phyloP scores from a whole-genome alignment of 2,329 filamentous ascomycete species.

The Aspergillus phoenicis region DNA sequence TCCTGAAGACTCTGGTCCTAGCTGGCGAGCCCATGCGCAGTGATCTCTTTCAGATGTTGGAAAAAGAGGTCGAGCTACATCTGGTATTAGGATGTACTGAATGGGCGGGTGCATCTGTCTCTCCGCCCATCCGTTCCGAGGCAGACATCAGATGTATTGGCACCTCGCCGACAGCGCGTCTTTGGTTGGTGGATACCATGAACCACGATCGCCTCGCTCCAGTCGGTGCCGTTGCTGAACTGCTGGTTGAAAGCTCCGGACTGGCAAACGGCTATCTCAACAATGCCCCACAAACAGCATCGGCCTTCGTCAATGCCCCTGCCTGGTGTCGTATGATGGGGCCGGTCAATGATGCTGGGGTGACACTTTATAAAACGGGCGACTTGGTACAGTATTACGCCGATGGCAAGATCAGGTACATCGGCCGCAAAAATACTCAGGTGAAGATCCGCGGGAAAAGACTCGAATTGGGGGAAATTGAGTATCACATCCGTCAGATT shows the following conservation, averaged over 20 bases:
- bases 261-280: conserved; percentile 45
- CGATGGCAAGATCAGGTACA: conserved; percentile 1
- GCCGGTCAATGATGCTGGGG: too few species aligned
- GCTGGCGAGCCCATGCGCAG: background rate
- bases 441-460: conserved; percentile 13
- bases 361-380: background rate
- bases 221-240: conserved; percentile 47
- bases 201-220: conserved; percentile 27
- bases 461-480: conserved; percentile 9
- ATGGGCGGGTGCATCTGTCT: too few species aligned
- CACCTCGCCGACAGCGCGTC: too few species aligned
- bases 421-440: background rate
- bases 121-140: too few species aligned
- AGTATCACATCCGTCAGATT: background rate
- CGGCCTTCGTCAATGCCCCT: conserved; percentile 19
- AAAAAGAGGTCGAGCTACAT: too few species aligned
- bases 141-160: too few species aligned
- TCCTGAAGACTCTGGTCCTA: background rate
- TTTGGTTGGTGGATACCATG: conserved; percentile 21
- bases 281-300: conserved; percentile 25
- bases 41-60: too few species aligned
- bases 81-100: too few species aligned
- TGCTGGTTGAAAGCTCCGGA: conserved; percentile 48
- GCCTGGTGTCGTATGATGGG: background rate
- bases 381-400: background rate